Evolutionary conservation across 768 basidiomycete genomes (phyloP), one percentile per base, ranked within the genome.

Genomic region (Xerocomus spinulosus): DNA sequence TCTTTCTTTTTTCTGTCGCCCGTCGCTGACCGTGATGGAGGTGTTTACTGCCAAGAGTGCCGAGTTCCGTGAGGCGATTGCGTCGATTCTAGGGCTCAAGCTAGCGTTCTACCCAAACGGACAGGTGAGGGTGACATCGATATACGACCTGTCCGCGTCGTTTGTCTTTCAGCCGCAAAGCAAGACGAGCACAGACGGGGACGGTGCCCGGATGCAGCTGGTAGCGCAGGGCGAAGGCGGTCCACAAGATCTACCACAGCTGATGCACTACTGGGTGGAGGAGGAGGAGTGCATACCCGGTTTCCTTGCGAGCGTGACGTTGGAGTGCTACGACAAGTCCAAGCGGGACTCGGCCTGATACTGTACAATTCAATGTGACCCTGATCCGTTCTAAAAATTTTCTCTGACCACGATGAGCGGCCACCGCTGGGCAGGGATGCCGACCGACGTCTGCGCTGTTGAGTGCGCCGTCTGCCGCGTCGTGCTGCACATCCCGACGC

Each of bases 61-160:
- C 49, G 93, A 97, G 60, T 95, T 98, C 73, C 81, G 89, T 32
- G 90, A 94, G 61, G 85, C 92, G 6, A 87, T 97, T 50, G 83
- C 86, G 4, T 83, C 87, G 0, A 85, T 98, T 41, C 78, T 97
- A 0, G 95, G 94, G 6, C 83, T 92, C 61, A 92, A 95, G 58
- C 79, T 97, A 42, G 84, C 86, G 2, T 96, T 97, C 63, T 89
- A 89, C 60, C 88, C 87, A 14, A 92, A 91, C 42, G 94, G 93
- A 0, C 83, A 91, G 56, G 85, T 97, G 41, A 79, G 89, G 18
- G 82, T 96, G 51, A 94, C 92, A 5, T 87, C 86, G n/a, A 77
- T 90, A 56, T 97, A 86, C 69, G 93, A 96, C 53, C 79, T 90
- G 6, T 78, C 78, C 44, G 87, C 91, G 24, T 83, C 87, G 40